Evolutionary conservation across 495 filamentous ascomycete genomes (phyloP).

Genomic region (Aspergillus kassunensis): DNA sequence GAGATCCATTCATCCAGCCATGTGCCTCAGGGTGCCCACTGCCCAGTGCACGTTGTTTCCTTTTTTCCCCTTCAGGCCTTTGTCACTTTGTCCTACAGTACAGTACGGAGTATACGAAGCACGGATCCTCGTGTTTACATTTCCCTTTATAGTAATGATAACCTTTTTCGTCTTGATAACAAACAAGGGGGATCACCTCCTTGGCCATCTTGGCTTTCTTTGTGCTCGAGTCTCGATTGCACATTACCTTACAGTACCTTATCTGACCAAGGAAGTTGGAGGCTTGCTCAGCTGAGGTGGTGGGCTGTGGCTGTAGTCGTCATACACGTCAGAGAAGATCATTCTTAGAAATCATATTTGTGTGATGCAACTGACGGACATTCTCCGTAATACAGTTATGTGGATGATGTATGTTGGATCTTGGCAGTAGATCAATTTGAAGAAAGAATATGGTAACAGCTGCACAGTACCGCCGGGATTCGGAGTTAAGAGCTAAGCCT

Average conservation of each 20-base stretch:
- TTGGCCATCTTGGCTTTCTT: slow-evolving; percentile 1
- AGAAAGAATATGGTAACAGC: background rate
- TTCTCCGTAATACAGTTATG: too few species aligned
- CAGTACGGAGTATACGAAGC: too few species aligned
- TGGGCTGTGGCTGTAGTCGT: background rate
- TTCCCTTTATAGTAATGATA: background rate
- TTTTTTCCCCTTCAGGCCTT: background rate
- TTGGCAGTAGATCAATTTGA: background rate
- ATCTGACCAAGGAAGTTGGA: background rate
- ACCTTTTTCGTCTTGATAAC: background rate
- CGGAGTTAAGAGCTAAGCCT: background rate
- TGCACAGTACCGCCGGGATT: background rate
- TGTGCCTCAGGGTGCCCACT: background rate
- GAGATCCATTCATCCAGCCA: background rate
- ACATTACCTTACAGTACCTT: slow-evolving; percentile 1
- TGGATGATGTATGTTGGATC: background rate
- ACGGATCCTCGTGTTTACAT: background rate
- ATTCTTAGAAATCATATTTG: background rate
- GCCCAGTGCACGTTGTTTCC: background rate
- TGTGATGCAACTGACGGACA: background rate
- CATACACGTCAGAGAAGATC: background rate
- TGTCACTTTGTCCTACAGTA: too few species aligned
- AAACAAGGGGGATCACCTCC: background rate
- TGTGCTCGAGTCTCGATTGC: background rate
- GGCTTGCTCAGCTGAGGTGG: background rate